A percentile compares a stretch with the other conserved stretches of the same genome.
phyloP scores from a whole-genome alignment of 2,329 filamentous ascomycete genomes.

The Sclerotinia trifoliorum region DNA sequence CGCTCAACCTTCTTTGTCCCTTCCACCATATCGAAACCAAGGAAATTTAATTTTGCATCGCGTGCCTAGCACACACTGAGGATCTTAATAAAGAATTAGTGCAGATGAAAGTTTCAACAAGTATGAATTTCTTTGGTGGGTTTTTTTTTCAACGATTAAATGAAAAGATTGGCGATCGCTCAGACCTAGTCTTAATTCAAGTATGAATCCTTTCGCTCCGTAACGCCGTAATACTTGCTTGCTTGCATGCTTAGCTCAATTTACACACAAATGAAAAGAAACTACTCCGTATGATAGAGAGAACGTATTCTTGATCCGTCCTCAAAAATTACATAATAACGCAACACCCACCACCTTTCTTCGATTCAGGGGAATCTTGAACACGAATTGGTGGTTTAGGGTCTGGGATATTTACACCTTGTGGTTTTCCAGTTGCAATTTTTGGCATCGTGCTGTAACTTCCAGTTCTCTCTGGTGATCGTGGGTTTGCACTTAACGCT shows the following conservation, averaged over 20 bases:
- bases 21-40: background rate
- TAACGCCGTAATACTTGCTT: slow-evolving; percentile 17
- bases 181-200: slow-evolving; percentile 15
- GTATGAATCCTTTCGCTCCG: slow-evolving; percentile 10
- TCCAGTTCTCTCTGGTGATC: slow-evolving; percentile 43
- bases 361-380: slow-evolving; percentile 53
- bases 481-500: slow-evolving; percentile 46
- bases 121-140: slow-evolving; percentile 11
- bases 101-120: slow-evolving; percentile 12
- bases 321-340: slow-evolving; percentile 46
- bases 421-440: slow-evolving; percentile 43
- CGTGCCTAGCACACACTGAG: slow-evolving; percentile 9
- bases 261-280: slow-evolving; percentile 13
- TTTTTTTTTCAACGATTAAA: slow-evolving; percentile 5
- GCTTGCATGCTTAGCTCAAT: slow-evolving; percentile 11
- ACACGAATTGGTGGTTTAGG: slow-evolving; percentile 49
- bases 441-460: slow-evolving; percentile 51
- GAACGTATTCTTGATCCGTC: slow-evolving; percentile 6
- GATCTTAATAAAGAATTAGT: slow-evolving; percentile 13
- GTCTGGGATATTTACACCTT: slow-evolving; percentile 32
- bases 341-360: slow-evolving; percentile 50
- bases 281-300: slow-evolving; percentile 3
- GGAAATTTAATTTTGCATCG: slow-evolving; percentile 4
- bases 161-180: slow-evolving; percentile 14
- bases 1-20: background rate